Evolutionary conservation across 106 monocot species (phyloP).

Genomic region (Dioscorea alata): DNA sequence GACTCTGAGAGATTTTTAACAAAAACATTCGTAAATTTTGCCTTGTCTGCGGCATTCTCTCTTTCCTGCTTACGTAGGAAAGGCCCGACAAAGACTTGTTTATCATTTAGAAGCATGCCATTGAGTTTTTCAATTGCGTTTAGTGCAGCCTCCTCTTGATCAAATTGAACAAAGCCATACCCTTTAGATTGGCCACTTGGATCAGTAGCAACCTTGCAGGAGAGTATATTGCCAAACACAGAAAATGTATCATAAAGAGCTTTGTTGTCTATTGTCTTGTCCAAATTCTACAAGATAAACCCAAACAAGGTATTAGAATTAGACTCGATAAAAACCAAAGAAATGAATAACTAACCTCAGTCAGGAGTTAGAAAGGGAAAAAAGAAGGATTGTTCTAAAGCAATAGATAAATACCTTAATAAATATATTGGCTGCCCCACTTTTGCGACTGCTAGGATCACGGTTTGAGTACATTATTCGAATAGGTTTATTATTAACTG

Average conservation of each 20-base stretch:
- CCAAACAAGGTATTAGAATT: too few species aligned
- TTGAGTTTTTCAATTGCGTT: not conserved
- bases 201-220: not conserved
- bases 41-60: not conserved
- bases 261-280: constrained; percentile 39
- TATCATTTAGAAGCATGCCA: constrained; percentile 1
- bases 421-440: too few species aligned
- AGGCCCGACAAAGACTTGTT: constrained; percentile 3
- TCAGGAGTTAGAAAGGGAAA: too few species aligned
- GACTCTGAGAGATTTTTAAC: not conserved
- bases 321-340: too few species aligned
- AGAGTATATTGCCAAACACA: not conserved
- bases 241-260: constrained; percentile 4
- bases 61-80: not conserved
- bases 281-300: constrained; percentile 17
- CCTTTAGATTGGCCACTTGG: not conserved
- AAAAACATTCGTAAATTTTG: constrained; percentile 5
- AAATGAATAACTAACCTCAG: too few species aligned
- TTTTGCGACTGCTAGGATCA: too few species aligned
- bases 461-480: too few species aligned
- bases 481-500: too few species aligned
- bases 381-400: too few species aligned
- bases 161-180: constrained; percentile 3
- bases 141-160: not conserved
- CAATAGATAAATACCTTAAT: too few species aligned